phyloP scores from a whole-genome alignment of 2,329 filamentous ascomycete genomes.

The Graphilbum ipis-grandicollis region DNA sequence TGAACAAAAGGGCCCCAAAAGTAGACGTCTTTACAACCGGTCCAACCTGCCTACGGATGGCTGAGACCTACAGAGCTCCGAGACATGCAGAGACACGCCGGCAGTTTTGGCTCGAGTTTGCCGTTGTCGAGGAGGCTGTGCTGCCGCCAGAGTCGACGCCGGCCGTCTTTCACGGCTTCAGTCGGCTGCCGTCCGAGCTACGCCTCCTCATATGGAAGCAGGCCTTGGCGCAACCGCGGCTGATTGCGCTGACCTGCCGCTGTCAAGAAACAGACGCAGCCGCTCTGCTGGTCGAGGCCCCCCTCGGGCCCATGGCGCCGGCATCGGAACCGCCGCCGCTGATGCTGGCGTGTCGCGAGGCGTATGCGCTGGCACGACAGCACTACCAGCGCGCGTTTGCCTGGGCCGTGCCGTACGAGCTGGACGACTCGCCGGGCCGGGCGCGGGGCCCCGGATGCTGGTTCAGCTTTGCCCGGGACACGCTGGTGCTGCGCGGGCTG shows the following conservation, averaged over 20 bases:
- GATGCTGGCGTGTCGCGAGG: constrained; percentile 26
- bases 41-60: too few relatives aligned
- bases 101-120: constrained; percentile 28
- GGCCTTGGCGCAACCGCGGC: constrained; percentile 20
- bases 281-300: constrained; percentile 8
- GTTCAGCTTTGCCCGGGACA: constrained; percentile 30
- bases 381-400: constrained; percentile 29
- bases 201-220: constrained; percentile 29
- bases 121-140: constrained; percentile 9
- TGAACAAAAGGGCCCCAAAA: too few relatives aligned
- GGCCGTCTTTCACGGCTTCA: constrained; percentile 19
- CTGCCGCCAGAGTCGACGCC: background rate
- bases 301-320: background rate
- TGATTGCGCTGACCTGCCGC: constrained; percentile 23
- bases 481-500: constrained; percentile 28
- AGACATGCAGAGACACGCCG: background rate
- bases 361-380: constrained; percentile 21
- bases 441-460: constrained; percentile 12
- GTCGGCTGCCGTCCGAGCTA: constrained; percentile 25
- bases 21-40: too few relatives aligned
- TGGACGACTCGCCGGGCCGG: background rate
- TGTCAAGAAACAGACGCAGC: background rate
- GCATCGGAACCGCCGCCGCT: constrained; percentile 12
- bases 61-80: background rate
- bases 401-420: constrained; percentile 22